Conservation (phyloP, 352 stramenopile genomes). For the Phytophthora citrophthora region DNA sequence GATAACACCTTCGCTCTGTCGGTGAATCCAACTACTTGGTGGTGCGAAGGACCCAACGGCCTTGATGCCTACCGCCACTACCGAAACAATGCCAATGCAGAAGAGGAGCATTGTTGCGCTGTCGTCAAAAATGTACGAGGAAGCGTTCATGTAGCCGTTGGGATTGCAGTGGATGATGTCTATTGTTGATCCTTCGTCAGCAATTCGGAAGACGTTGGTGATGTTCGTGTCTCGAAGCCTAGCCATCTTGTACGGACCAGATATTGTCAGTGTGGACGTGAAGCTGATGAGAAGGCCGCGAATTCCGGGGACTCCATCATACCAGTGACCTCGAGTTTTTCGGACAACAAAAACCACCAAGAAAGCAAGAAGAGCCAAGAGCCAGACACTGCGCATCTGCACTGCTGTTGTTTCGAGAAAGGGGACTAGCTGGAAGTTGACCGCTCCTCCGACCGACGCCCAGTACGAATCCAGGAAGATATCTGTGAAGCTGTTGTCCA, state of each 20-base stretch:
- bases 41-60: conserved; percentile 13
- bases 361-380: conserved; percentile 44
- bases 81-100: conserved; percentile 8
- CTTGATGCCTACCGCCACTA: conserved; percentile 7
- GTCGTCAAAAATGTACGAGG: conserved; percentile 21
- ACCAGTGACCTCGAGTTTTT: conserved; percentile 8
- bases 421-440: conserved; percentile 31
- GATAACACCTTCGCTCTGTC: conserved; percentile 7
- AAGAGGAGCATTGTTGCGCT: conserved; percentile 25
- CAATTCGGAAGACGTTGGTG: conserved; percentile 15
- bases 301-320: conserved; percentile 34
- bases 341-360: conserved; percentile 21
- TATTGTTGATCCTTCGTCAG: conserved; percentile 14
- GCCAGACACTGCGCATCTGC: conserved; percentile 57
- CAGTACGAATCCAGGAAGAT: conserved; percentile 51
- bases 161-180: conserved; percentile 19
- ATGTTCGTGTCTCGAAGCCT: conserved; percentile 20
- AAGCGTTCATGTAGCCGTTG: conserved; percentile 20
- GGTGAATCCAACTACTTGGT: conserved; percentile 6
- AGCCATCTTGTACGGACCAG: conserved; percentile 34
- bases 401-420: conserved; percentile 40
- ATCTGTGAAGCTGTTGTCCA: conserved; percentile 51
- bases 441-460: conserved; percentile 25
- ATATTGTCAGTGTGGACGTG: conserved; percentile 37
- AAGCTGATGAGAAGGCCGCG: conserved; percentile 45